Conservation (phyloP, 2,329 filamentous ascomycete species). For the Curvularia hawaiiensis region DNA sequence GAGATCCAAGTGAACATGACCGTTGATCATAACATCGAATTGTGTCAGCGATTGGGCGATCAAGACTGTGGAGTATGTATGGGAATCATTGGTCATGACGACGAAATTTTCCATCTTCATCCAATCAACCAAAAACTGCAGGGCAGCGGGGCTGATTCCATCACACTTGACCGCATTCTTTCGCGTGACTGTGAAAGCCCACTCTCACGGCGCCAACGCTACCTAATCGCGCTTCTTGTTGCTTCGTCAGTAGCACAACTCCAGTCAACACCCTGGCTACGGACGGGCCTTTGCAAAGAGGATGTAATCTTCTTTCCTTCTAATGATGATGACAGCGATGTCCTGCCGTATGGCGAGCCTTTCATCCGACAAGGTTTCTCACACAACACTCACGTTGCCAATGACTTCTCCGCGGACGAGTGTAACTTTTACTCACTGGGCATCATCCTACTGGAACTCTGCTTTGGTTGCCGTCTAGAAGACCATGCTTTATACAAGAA, state of each 20-base stretch:
- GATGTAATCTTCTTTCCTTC: background rate
- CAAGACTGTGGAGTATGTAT: background rate
- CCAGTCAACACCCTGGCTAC: background rate
- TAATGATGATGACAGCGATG: background rate
- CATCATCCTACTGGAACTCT: background rate
- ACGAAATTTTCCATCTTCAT: background rate
- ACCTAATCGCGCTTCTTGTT: background rate
- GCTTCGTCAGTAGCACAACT: slow-evolving; percentile 1
- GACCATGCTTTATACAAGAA: background rate
- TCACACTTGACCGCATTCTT: background rate
- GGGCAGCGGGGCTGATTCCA: background rate
- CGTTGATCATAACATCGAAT: background rate
- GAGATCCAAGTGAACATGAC: background rate
- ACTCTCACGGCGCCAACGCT: background rate
- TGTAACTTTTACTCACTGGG: background rate
- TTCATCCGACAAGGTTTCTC: background rate
- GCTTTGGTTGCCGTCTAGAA: background rate
- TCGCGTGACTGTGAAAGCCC: background rate
- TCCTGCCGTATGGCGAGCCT: background rate
- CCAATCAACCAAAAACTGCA: background rate
- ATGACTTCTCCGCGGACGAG: background rate
- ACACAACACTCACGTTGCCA: background rate
- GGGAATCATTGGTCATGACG: background rate
- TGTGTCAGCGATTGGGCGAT: background rate
- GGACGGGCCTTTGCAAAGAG: background rate